These are phyloP conservation scores for Aphanomyces astaci DNA, from an alignment of 352 stramenopile genomes.

Conservation along the genomic window DNA sequence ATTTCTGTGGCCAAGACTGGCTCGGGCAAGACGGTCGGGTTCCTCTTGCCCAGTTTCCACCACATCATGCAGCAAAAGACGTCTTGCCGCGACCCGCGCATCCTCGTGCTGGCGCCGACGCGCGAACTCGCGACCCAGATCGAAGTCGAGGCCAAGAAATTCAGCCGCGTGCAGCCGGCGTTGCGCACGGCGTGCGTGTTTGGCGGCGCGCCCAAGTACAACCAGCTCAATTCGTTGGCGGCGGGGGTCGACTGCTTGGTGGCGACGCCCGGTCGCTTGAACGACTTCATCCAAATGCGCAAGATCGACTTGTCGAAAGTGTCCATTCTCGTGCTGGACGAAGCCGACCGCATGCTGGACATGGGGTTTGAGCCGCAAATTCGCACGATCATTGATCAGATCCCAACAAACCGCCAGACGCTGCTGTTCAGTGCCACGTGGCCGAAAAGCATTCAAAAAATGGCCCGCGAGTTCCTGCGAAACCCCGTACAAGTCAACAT, in stretches of 20 bases:
- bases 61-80: slow-evolving; percentile 85
- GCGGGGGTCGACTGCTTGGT: slow-evolving; percentile 92
- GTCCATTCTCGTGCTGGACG: slow-evolving; percentile 82
- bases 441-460: slow-evolving; percentile 70
- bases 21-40: slow-evolving; percentile 92
- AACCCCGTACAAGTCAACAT: slow-evolving; percentile 90
- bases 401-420: slow-evolving; percentile 90
- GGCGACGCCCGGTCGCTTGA: slow-evolving; percentile 91
- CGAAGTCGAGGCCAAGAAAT: slow-evolving; percentile 67
- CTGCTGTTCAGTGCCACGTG: slow-evolving; percentile 96
- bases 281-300: slow-evolving; percentile 86
- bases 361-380: slow-evolving; percentile 93
- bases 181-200: slow-evolving; percentile 88
- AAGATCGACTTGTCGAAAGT: slow-evolving; percentile 50
- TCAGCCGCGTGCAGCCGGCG: slow-evolving; percentile 69
- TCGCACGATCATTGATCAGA: slow-evolving; percentile 83
- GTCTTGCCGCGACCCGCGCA: slow-evolving; percentile 58
- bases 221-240: slow-evolving; percentile 66
- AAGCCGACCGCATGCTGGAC: slow-evolving; percentile 95
- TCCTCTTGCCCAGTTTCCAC: slow-evolving; percentile 91
- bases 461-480: slow-evolving; percentile 81
- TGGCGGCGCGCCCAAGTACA: slow-evolving; percentile 96
- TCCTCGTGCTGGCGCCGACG: slow-evolving; percentile 87
- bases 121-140: slow-evolving; percentile 96
- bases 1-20: slow-evolving; percentile 96